Evolutionary conservation across 441 rosid species (phyloP), one percentile per base, ranked within the genome.

Genomic region (Manihot esculenta): DNA sequence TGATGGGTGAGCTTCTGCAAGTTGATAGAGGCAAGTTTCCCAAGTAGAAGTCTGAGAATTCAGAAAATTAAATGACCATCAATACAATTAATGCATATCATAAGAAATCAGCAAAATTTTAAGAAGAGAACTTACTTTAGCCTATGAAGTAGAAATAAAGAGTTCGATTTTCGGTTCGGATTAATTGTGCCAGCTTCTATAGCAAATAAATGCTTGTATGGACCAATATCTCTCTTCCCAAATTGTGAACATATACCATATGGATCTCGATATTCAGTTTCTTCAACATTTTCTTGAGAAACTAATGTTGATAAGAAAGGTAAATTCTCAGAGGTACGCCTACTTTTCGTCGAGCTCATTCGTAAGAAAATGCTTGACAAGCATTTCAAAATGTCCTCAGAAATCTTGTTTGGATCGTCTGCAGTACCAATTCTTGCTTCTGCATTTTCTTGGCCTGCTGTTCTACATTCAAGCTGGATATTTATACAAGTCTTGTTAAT

Each of bases 321-420:
- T 18, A 78, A 74, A 69, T 65, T 75, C 53, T 84, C 82, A 24
- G 70, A 67, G 59, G 78, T 67, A 26, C 65, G 70, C 62, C 70
- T 75, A 35, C 72, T 82, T 77, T 78, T 90, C 57, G 61, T 66
- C 21, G 85, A 74, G 77, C 86, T 86, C 88, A 85, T 89, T 73
- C 91, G 81, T 41, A 79, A 68, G 79, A 88, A 81, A 73, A 91
- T 87, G 81, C 63, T 87, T 20, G 85, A 79, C 44, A 91, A 76
- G 75, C 89, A 91, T 80, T 77, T 88, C 27, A 89, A 79, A 49
- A 89, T 77, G 66, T 88, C 89, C 78, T 89, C 96, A 0, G 98
- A 93, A 48, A 85, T 68, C 77, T 78, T 85, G 82, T 89, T 88
- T 4, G 98, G 93, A 23, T 78, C 86, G 15, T 73, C 81, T n/a